Evolutionary conservation across 2,329 filamentous ascomycete genomes (phyloP), one percentile per base, ranked within the genome.

Genomic region (Microsporum canis): DNA sequence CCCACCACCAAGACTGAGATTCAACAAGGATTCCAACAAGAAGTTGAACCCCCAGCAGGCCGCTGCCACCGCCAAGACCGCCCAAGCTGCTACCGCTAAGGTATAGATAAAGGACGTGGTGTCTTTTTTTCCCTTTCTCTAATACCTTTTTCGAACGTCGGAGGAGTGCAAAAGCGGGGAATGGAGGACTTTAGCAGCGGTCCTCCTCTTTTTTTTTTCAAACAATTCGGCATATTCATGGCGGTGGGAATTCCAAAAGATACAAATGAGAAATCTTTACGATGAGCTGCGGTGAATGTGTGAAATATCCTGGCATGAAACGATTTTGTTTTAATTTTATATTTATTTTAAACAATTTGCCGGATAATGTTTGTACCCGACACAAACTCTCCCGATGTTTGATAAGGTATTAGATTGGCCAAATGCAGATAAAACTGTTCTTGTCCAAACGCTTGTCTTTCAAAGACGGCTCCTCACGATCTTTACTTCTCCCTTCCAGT

Each of bases 1-100:
- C 74, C 95, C 94, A 74, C 94, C 94, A 71, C 94, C 94, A 76
- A 87, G 94, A 77, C 91, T 99, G 75, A 85, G 94, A 75, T 99
- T 95, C 90, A 99, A 99, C 89, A 96, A 97, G 88, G 94, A 99
- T 77, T 92, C 91, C 84, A 99, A 99, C 91, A 99, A 99, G 88
- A 99, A 99, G 88, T 87, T 99, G 78, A 88, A 87, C 78, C 91
- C 92, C 70, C 88, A 88, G 76, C 86, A 90, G 80, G 82, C 82
- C 70, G 82, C 84, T 74, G 89, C 89, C 82, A 81, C 82, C 72
- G 73, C 78, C 53, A 67, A 71, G 65, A 67, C 65, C 49, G 49
- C 49, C 12, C 49, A 53, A 53, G 49, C 49, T 53, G 47, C 68
- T 63, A 67, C 61, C 58, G 29, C 39, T 34, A 53, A 53, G 49